phyloP scores from a whole-genome alignment of 2,329 filamentous ascomycete genomes.

The Rutstroemia sp. region DNA sequence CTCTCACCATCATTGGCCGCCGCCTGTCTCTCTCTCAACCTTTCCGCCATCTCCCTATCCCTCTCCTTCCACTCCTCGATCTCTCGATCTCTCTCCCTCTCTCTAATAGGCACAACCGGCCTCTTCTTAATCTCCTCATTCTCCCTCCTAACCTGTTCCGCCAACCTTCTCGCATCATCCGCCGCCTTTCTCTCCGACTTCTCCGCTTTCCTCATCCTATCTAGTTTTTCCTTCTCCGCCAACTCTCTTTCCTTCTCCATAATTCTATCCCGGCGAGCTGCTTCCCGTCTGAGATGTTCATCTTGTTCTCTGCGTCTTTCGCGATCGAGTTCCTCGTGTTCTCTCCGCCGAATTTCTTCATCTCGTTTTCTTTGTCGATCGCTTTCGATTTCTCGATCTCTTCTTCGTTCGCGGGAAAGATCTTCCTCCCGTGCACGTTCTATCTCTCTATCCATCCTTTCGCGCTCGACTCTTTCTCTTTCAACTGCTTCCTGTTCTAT shows the following conservation, averaged over 20 bases:
- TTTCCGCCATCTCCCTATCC: background rate
- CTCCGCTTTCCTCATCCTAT: conserved; percentile 5
- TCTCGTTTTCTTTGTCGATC: background rate
- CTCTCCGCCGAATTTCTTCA: background rate
- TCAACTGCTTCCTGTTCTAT: background rate
- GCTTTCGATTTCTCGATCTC: background rate
- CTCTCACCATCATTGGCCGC: background rate
- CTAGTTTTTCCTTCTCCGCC: background rate
- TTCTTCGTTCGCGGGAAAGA: background rate
- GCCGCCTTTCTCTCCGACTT: conserved; percentile 8
- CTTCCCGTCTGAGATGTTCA: background rate
- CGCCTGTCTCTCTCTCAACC: conserved; percentile 7
- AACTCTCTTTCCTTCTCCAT: background rate
- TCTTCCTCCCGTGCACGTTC: background rate
- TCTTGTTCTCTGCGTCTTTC: conserved; percentile 1
- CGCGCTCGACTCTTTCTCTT: background rate
- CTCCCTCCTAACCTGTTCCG: conserved; percentile 17
- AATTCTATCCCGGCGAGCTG: background rate
- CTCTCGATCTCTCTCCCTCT: conserved; percentile 5
- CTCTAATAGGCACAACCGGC: conserved; percentile 20
- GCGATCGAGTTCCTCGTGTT: background rate
- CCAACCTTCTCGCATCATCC: conserved; percentile 9
- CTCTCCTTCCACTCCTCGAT: background rate
- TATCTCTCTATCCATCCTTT: background rate
- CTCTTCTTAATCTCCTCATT: conserved; percentile 26